A percentile compares a stretch with the other conserved stretches of the same genome.
These are phyloP conservation scores for Daldinia eschscholtzii DNA, from an alignment of 2,329 filamentous ascomycete species.

Conservation along the genomic window DNA sequence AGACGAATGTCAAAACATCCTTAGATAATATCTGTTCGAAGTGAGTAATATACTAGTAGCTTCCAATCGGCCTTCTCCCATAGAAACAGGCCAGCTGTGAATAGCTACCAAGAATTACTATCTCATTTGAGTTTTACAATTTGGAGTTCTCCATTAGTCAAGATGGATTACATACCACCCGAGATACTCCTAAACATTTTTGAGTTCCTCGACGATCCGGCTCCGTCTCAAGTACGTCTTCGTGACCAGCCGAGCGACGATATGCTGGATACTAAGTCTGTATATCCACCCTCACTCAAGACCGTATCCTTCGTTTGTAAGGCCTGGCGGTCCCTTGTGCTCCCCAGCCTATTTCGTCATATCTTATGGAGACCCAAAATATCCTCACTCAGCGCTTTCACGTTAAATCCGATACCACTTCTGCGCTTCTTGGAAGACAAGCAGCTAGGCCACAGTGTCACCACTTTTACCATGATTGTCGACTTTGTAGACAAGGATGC, in stretches of 20 bases:
- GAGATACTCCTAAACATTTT: conserved; percentile 72
- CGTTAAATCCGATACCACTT: conserved; percentile 54
- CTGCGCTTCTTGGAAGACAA: conserved; percentile 57
- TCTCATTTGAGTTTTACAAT: neutral
- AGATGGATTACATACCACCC: conserved; percentile 64
- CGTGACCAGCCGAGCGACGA: conserved; percentile 62
- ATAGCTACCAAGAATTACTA: neutral
- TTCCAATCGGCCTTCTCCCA: neutral
- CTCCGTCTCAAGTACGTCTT: conserved; percentile 63
- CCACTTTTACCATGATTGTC: conserved; percentile 59
- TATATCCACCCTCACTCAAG: conserved; percentile 63
- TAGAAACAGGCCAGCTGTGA: neutral
- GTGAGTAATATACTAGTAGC: neutral
- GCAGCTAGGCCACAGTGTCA: conserved; percentile 56
- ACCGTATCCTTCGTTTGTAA: conserved; percentile 65
- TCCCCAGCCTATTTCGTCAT: conserved; percentile 71
- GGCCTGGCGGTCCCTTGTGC: conserved; percentile 64
- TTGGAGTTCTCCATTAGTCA: neutral
- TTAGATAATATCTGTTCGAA: neutral
- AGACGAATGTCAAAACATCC: neutral
- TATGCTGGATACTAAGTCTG: conserved; percentile 55
- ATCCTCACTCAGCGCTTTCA: conserved; percentile 47
- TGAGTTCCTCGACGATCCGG: conserved; percentile 62
- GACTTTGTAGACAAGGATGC: conserved; percentile 51
- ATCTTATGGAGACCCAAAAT: conserved; percentile 56